Evolutionary conservation across 306 rosid species (phyloP), one percentile per base, ranked within the genome.

Genomic region (Medicago arabica): DNA sequence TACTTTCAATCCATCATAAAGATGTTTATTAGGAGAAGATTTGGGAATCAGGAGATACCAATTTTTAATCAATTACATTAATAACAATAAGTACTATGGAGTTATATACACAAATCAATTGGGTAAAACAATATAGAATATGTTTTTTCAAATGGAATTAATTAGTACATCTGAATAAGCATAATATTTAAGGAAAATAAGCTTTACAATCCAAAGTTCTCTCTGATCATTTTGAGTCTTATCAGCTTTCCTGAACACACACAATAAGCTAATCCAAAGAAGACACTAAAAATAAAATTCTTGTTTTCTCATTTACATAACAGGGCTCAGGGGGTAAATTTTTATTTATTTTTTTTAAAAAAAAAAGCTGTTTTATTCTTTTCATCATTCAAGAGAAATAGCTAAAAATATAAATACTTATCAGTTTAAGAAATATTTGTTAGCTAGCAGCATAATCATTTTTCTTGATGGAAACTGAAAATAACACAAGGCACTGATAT

Each of bases 341-440:
- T 47, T 47, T 14, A 4, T 5, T 12, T 1, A 12, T 47, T 46
- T 46, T 14, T n/a, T 19, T 6, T 8, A n/a, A 9, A 51, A 51
- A 51, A 16, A 51, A n/a, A 51, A 15, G 14, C 4, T 46, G 16
- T 58, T 58, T 58, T 8, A 57, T 67, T 50, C 31, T 11, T 19
- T 75, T 39, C 47, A 38, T 68, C 72, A 60, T 50, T 79, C 59
- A 59, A 59, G 71, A 74, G 39, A 4, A 74, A 67, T 47, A 57
- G 75, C 44, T 58, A 23, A 58, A 66, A 74, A 49, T 7, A 44
- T 55, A 69, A 23, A 0, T 43, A 13, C 8, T 31, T 7, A 21
- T 50, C 36, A 31, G 64, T 21, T 65, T 59, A n/a, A 18, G 34
- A 67, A 19, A 67, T 44, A 59, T 80, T 8, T 44, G 9, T 68